These are phyloP conservation scores for Podospora appendiculata DNA, from an alignment of 495 filamentous ascomycete genomes.

Conservation along the genomic window DNA sequence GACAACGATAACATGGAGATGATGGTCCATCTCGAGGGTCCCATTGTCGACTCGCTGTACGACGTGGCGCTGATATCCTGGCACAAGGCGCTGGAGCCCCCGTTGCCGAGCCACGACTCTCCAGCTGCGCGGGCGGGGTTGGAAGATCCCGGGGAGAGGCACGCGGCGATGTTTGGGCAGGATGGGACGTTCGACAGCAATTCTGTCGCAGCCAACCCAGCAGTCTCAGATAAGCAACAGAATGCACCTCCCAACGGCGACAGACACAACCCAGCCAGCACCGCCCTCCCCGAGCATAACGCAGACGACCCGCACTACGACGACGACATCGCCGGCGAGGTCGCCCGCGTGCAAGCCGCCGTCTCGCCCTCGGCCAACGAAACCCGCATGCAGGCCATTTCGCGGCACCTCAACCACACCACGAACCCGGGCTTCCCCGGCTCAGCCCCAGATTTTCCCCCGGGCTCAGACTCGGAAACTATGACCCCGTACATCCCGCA, in stretches of 20 bases:
- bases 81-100: constrained; percentile 55
- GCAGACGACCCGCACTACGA: constrained; percentile 57
- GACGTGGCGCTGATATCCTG: constrained; percentile 66
- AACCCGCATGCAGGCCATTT: constrained; percentile 46
- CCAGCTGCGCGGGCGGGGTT: constrained; percentile 35
- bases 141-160: constrained; percentile 12
- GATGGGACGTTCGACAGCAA: constrained; percentile 20
- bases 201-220: constrained; percentile 18
- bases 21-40: constrained; percentile 69
- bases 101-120: constrained; percentile 46
- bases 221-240: not conserved
- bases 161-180: constrained; percentile 6
- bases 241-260: constrained; percentile 3
- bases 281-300: constrained; percentile 46
- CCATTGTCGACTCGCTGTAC: constrained; percentile 67
- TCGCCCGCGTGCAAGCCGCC: constrained; percentile 48
- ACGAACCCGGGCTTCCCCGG: constrained; percentile 43
- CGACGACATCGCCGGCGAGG: constrained; percentile 46
- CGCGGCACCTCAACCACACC: constrained; percentile 57
- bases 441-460: constrained; percentile 43
- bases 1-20: constrained; percentile 76
- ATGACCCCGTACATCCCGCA: constrained; percentile 59
- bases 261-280: constrained; percentile 1
- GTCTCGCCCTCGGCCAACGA: constrained; percentile 43
- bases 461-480: constrained; percentile 24